These are phyloP conservation scores for Poronia punctata DNA, from an alignment of 495 filamentous ascomycete genomes.

Conservation along the genomic window DNA sequence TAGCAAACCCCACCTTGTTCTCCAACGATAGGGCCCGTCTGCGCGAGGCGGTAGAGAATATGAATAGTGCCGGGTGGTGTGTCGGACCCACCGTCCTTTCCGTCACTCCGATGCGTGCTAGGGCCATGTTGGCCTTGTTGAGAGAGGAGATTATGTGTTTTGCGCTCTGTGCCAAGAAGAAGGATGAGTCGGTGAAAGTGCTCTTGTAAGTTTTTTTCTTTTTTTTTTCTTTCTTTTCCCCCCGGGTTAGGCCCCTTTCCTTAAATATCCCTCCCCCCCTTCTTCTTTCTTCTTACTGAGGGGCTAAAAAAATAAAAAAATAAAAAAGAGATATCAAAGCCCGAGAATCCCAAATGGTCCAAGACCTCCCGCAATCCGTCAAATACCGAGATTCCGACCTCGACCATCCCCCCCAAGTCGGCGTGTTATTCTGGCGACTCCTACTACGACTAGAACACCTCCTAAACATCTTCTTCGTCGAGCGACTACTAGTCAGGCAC, in stretches of 20 bases:
- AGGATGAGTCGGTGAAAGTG: constrained; percentile 36
- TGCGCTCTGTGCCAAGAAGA: constrained; percentile 40
- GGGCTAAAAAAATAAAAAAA: background rate
- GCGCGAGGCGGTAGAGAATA: constrained; percentile 31
- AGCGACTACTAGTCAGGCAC: constrained; percentile 48
- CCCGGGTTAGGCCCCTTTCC: too few relatives aligned
- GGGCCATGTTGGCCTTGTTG: constrained; percentile 41
- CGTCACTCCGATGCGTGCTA: constrained; percentile 41
- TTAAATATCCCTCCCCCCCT: too few relatives aligned
- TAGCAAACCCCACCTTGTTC: constrained; percentile 47
- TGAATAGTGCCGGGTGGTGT: constrained; percentile 52
- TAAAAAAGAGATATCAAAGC: constrained; percentile 13
- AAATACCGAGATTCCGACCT: constrained; percentile 25
- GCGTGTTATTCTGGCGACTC: constrained; percentile 16
- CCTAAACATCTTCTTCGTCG: constrained; percentile 53
- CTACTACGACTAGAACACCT: constrained; percentile 46
- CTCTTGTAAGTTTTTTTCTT: constrained; percentile 33
- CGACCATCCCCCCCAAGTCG: constrained; percentile 21
- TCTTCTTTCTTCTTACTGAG: too few relatives aligned
- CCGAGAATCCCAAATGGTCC: constrained; percentile 11
- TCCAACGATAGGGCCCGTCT: constrained; percentile 31
- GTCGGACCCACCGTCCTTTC: constrained; percentile 30
- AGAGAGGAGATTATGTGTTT: constrained; percentile 56
- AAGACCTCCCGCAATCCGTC: constrained; percentile 23
- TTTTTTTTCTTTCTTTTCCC: background rate